phyloP scores from a whole-genome alignment of 106 monocot species.

The Gastrodia elata region DNA sequence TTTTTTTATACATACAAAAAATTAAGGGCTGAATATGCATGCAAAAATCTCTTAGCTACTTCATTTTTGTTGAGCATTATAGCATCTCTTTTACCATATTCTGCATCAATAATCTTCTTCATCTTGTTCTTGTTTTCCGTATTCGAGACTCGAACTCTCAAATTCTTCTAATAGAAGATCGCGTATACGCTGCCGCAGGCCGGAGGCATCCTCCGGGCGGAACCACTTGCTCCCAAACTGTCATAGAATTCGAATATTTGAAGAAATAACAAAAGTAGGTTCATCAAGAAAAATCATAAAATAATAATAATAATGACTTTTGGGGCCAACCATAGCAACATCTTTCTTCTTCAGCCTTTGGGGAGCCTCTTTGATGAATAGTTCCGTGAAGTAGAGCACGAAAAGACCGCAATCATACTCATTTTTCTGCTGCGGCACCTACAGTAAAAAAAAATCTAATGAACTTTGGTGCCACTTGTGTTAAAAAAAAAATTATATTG shows the following conservation, averaged over 20 bases:
- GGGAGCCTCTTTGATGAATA: conserved; percentile 77
- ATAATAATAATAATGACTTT: not conserved
- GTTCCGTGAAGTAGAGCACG: conserved; percentile 84
- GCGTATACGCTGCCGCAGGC: conserved; percentile 32
- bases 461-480: too few relatives aligned
- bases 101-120: too few relatives aligned
- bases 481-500: too few relatives aligned
- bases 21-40: too few relatives aligned
- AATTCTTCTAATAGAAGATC: conserved; percentile 42
- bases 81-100: too few relatives aligned
- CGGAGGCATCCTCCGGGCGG: conserved; percentile 53
- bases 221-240: conserved; percentile 73
- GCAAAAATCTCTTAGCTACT: too few relatives aligned
- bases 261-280: too few relatives aligned
- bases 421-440: conserved; percentile 95
- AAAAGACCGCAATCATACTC: conserved; percentile 92
- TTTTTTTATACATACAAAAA: too few relatives aligned
- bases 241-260: not conserved
- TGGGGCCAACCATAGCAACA: conserved; percentile 42
- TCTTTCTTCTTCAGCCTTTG: conserved; percentile 61
- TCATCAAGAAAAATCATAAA: not conserved
- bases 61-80: too few relatives aligned
- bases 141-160: conserved; percentile 26
- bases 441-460: not conserved
- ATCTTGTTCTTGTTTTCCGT: conserved; percentile 6